These are phyloP conservation scores for Monilinia vaccinii-corymbosi DNA, from an alignment of 2,329 filamentous ascomycete genomes.

Conservation along the genomic window DNA sequence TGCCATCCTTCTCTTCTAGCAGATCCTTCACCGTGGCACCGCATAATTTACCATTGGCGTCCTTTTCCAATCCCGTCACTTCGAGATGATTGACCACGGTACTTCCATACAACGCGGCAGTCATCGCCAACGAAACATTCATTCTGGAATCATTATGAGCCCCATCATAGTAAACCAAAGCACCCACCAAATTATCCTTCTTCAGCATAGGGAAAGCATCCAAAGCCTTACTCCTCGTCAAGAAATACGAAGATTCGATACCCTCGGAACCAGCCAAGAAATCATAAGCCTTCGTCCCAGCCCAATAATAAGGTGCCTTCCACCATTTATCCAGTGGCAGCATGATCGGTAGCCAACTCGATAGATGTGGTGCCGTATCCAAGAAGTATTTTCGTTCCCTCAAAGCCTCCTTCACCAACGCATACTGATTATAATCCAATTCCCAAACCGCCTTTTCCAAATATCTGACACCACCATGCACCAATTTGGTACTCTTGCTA, in stretches of 20 bases:
- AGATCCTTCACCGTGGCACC: slow-evolving; percentile 67
- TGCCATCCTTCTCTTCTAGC: slow-evolving; percentile 55
- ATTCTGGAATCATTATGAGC: slow-evolving; percentile 88
- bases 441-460: slow-evolving; percentile 70
- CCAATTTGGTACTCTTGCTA: slow-evolving; percentile 67
- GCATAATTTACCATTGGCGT: slow-evolving; percentile 61
- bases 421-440: slow-evolving; percentile 64
- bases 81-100: slow-evolving; percentile 79
- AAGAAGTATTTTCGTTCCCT: slow-evolving; percentile 69
- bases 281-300: slow-evolving; percentile 74
- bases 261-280: slow-evolving; percentile 77
- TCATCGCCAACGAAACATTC: slow-evolving; percentile 85
- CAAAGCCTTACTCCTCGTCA: slow-evolving; percentile 76
- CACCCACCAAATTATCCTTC: slow-evolving; percentile 67
- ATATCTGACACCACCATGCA: slow-evolving; percentile 69
- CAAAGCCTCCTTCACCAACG: slow-evolving; percentile 62
- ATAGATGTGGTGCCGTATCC: slow-evolving; percentile 65
- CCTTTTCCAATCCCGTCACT: slow-evolving; percentile 68
- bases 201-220: slow-evolving; percentile 87
- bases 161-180: slow-evolving; percentile 85
- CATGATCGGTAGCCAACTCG: slow-evolving; percentile 68
- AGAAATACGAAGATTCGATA: slow-evolving; percentile 81
- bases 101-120: slow-evolving; percentile 75
- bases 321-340: slow-evolving; percentile 67
- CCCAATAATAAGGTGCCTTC: slow-evolving; percentile 71